phyloP scores from a whole-genome alignment of 2,329 filamentous ascomycete genomes.

The Colletotrichum endophyticum region DNA sequence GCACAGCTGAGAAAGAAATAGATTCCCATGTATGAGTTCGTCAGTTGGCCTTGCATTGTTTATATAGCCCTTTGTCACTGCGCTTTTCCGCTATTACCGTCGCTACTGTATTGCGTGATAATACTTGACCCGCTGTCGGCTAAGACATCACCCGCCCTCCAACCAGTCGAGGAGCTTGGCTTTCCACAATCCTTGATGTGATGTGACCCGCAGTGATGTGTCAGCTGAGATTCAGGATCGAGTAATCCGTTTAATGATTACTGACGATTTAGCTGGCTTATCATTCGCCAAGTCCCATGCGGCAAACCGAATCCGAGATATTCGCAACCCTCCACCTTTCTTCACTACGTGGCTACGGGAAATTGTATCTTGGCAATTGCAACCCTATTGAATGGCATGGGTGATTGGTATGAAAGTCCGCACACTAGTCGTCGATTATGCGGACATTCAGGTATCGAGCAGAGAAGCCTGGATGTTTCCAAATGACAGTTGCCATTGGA shows the following conservation, averaged over 20 bases:
- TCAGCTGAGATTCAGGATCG: neutral
- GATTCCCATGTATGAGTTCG: too few relatives aligned
- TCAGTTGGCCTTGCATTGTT: too few relatives aligned
- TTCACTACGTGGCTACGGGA: neutral
- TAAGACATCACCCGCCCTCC: neutral
- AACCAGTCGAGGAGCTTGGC: neutral
- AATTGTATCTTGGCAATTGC: neutral
- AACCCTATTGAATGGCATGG: neutral
- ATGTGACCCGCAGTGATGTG: neutral
- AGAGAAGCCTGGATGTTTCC: neutral
- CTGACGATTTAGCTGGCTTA: neutral
- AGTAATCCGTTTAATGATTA: neutral
- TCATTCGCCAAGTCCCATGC: neutral
- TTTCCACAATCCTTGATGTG: neutral
- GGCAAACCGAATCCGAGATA: neutral
- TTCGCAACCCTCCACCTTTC: neutral
- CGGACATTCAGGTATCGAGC: neutral
- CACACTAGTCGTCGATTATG: neutral
- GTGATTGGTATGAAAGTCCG: neutral
- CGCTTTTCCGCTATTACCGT: neutral
- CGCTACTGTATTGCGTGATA: neutral
- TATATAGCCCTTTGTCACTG: too few relatives aligned
- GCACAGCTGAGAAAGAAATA: neutral
- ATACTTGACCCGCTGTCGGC: neutral
- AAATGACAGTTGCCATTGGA: neutral